These are phyloP conservation scores for Coemansia sp. DNA, from an alignment of 192 early-diverging fungal genomes.

Conservation along the genomic window DNA sequence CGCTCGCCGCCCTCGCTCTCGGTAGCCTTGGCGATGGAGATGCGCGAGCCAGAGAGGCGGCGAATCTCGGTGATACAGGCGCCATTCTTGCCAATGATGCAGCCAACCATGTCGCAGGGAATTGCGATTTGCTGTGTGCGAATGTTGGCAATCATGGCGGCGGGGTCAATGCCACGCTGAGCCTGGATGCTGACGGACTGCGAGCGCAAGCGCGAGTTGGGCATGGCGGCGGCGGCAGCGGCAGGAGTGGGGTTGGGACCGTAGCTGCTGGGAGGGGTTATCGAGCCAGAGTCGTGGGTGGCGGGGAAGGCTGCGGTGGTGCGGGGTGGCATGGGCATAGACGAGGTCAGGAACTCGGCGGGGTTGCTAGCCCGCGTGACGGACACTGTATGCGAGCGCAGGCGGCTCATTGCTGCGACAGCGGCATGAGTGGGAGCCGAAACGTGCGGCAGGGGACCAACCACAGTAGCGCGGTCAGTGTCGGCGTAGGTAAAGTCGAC, in stretches of 20 bases:
- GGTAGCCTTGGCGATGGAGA: constrained; percentile 84
- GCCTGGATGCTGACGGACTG: constrained; percentile 53
- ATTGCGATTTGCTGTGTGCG: constrained; percentile 88
- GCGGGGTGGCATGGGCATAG: constrained; percentile 50
- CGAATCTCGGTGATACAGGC: constrained; percentile 80
- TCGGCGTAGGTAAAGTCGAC: constrained; percentile 47
- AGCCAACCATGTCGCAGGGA: constrained; percentile 94
- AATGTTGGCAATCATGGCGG: constrained; percentile 53
- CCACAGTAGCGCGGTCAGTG: constrained; percentile 23
- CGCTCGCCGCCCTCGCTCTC: constrained; percentile 80
- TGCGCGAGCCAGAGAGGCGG: constrained; percentile 75
- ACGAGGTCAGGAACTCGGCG: constrained; percentile 39
- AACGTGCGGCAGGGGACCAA: constrained; percentile 9
- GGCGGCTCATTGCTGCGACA: constrained; percentile 43
- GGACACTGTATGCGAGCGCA: constrained; percentile 54
- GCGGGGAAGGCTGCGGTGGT: constrained; percentile 28
- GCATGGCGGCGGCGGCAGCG: constrained; percentile 15
- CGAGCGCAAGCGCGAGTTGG: constrained; percentile 47
- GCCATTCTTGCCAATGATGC: constrained; percentile 94
- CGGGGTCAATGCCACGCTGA: constrained; percentile 44
- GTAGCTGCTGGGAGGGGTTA: constrained; percentile 26
- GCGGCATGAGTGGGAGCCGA: constrained; percentile 16
- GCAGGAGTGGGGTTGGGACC: constrained; percentile 10
- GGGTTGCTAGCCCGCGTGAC: constrained; percentile 33
- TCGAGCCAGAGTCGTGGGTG: constrained; percentile 18